A percentile compares a stretch with the other conserved stretches of the same genome.
Evolutionary conservation across 805 yeast genomes (phyloP).

Genomic region (Lipomyces spencermartinsiae): DNA sequence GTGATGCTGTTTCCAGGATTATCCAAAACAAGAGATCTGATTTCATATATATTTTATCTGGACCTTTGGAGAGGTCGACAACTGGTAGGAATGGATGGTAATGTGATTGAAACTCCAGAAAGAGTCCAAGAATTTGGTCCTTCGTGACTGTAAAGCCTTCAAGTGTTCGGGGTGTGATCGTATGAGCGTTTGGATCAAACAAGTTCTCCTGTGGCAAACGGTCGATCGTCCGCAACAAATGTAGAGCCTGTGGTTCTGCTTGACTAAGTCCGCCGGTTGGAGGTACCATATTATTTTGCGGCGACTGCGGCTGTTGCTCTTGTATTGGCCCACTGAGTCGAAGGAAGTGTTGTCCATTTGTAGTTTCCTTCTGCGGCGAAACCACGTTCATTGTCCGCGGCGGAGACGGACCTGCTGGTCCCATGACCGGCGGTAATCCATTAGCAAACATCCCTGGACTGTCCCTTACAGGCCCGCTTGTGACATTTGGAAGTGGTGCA

Average conservation of each 20-base stretch:
- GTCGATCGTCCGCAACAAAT: background rate
- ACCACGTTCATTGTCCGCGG: background rate
- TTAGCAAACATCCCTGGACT: background rate
- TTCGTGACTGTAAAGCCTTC: slow-evolving; percentile 71
- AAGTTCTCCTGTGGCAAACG: background rate
- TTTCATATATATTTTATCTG: slow-evolving; percentile 75
- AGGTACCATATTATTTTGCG: background rate
- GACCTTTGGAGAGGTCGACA: slow-evolving; percentile 80
- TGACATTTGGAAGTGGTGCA: background rate
- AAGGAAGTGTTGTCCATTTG: background rate
- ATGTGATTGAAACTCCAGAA: slow-evolving; percentile 68
- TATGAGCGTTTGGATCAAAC: slow-evolving; percentile 1
- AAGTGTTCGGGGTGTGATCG: slow-evolving; percentile 64
- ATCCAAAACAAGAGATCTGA: slow-evolving; percentile 96
- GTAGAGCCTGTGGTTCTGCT: background rate
- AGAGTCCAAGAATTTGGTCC: slow-evolving; percentile 66
- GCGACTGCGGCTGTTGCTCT: background rate
- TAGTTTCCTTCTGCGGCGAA: background rate
- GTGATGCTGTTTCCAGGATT: slow-evolving; percentile 79
- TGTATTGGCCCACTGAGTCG: background rate
- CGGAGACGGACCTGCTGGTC: background rate
- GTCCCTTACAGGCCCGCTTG: background rate
- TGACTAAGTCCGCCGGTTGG: background rate
- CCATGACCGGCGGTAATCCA: background rate
- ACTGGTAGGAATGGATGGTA: slow-evolving; percentile 90